phyloP scores from a whole-genome alignment of 2,329 filamentous ascomycete genomes.

The Dothideomycetes sp. region DNA sequence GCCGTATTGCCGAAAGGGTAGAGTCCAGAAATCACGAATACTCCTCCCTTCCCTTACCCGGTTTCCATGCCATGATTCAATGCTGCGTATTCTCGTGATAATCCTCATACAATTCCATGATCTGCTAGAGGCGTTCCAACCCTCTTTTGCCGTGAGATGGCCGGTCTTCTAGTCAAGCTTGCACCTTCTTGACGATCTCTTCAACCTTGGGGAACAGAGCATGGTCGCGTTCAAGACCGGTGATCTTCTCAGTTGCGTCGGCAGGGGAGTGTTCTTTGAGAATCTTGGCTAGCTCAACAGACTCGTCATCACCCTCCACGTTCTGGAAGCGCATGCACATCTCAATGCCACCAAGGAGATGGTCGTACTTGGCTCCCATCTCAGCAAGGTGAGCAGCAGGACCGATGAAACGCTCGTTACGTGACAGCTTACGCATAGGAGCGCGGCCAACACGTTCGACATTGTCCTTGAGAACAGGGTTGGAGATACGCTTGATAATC shows the following conservation, averaged over 20 bases:
- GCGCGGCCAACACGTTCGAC: slow-evolving; percentile 94
- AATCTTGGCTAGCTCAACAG: slow-evolving; percentile 72
- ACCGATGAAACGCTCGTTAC: slow-evolving; percentile 92
- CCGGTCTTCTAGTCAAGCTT: slow-evolving; percentile 30
- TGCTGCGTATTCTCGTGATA: slow-evolving; percentile 1
- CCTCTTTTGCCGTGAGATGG: background rate
- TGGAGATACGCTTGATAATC: slow-evolving; percentile 88
- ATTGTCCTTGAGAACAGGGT: slow-evolving; percentile 83
- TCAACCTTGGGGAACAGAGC: slow-evolving; percentile 69
- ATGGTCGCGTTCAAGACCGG: slow-evolving; percentile 66
- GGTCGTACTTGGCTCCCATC: slow-evolving; percentile 60
- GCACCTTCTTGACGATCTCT: slow-evolving; percentile 73
- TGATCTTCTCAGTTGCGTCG: slow-evolving; percentile 70
- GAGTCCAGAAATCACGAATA: background rate
- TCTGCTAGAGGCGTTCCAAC: slow-evolving; percentile 6
- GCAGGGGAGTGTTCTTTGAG: slow-evolving; percentile 65
- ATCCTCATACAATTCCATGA: background rate
- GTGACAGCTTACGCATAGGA: slow-evolving; percentile 83
- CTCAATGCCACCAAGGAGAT: slow-evolving; percentile 74
- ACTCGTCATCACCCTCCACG: slow-evolving; percentile 85
- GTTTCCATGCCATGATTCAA: slow-evolving; percentile 8
- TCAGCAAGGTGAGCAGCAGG: slow-evolving; percentile 86
- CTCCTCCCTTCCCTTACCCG: slow-evolving; percentile 2
- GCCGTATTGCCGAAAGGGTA: slow-evolving; percentile 1
- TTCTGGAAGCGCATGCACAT: slow-evolving; percentile 95